phyloP scores from a whole-genome alignment of 257 asterid species.

The Paraleonurus japonicus region DNA sequence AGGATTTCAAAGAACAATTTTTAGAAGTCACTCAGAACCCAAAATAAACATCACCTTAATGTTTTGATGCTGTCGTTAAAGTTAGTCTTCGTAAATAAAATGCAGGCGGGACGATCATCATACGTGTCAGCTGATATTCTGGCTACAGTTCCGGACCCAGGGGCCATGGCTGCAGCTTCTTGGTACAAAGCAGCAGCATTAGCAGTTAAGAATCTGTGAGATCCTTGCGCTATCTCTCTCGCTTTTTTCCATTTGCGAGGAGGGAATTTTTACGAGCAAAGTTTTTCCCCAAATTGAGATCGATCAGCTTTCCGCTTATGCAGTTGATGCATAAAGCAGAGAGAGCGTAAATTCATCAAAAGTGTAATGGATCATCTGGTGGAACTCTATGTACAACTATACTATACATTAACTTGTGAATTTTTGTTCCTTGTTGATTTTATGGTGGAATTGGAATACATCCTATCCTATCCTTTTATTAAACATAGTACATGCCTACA shows the following conservation, averaged over 20 bases:
- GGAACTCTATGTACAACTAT: not conserved
- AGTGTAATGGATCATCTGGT: constrained; percentile 11
- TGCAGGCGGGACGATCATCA: constrained; percentile 95
- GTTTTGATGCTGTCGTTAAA: not conserved
- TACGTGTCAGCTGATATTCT: constrained; percentile 76
- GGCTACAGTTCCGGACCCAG: constrained; percentile 87
- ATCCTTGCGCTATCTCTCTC: constrained; percentile 37
- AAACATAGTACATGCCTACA: not conserved
- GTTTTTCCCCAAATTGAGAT: constrained; percentile 16
- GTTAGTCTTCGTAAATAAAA: not conserved
- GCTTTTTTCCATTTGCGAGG: constrained; percentile 28
- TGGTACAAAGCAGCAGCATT: constrained; percentile 87
- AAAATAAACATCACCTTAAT: no score
- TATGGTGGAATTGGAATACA: not conserved
- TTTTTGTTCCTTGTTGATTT: not conserved
- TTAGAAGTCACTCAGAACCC: no score
- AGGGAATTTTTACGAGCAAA: constrained; percentile 31
- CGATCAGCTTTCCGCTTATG: constrained; percentile 58
- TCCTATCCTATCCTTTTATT: not conserved
- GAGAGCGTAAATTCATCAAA: constrained; percentile 34
- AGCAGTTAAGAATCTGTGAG: constrained; percentile 49
- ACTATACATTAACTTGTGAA: constrained; percentile 2
- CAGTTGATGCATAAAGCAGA: constrained; percentile 51
- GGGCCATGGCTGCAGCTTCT: constrained; percentile 92
- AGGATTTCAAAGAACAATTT: no score